Evolutionary conservation across 1,284 basidiomycete genomes (phyloP).

Genomic region (Rhodotorula sp.): DNA sequence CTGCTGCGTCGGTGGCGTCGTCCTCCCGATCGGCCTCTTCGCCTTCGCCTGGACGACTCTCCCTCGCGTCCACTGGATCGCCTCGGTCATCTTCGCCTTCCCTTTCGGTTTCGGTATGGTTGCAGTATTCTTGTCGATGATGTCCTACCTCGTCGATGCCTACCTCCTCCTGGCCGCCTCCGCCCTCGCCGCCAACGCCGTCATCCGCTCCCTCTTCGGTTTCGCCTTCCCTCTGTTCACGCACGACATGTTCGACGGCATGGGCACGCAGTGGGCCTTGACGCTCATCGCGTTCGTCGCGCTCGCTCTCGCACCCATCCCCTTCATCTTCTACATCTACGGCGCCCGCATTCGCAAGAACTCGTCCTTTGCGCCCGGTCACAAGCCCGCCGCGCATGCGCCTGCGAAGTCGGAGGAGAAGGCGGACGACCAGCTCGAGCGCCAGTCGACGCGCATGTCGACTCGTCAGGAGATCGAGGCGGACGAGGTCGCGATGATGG

Average conservation of each 20-base stretch:
- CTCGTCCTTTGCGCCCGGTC: constrained; percentile 36
- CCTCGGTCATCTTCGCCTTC: constrained; percentile 14
- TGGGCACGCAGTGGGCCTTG: constrained; percentile 66
- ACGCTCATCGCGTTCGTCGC: constrained; percentile 62
- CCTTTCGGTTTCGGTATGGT: constrained; percentile 52
- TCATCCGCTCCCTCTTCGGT: constrained; percentile 60
- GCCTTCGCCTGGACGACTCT: constrained; percentile 49
- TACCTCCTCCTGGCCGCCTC: constrained; percentile 59
- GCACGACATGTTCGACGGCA: constrained; percentile 57
- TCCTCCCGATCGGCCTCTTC: constrained; percentile 63
- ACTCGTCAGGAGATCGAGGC: constrained; percentile 16
- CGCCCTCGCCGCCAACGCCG: constrained; percentile 66
- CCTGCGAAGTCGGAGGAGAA: neutral
- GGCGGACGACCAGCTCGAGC: neutral
- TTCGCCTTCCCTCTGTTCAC: constrained; percentile 44
- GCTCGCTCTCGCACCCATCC: constrained; percentile 57
- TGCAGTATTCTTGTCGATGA: constrained; percentile 56
- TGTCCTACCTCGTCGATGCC: constrained; percentile 39
- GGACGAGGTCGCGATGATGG: constrained; percentile 13
- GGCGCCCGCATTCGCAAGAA: constrained; percentile 46
- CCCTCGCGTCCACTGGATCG: constrained; percentile 9
- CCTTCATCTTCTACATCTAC: constrained; percentile 54
- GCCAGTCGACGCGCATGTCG: neutral
- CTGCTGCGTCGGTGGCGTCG: constrained; percentile 58
- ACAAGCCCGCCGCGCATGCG: constrained; percentile 14